Conservation (phyloP, 768 basidiomycete species). For the Chlorophyllum brunneum region DNA sequence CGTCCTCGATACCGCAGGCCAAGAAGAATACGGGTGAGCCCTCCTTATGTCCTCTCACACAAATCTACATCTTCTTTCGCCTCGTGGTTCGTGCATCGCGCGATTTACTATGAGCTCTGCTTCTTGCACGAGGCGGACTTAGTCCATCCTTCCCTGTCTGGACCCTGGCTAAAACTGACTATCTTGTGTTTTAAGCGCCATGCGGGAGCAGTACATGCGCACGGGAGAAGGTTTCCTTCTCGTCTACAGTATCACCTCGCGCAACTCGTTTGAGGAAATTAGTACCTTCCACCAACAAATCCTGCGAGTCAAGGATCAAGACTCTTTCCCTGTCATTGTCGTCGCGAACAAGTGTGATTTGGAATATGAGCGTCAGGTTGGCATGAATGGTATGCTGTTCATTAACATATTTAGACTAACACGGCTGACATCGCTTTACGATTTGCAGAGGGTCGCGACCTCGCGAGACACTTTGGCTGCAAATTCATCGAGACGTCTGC, state of each 20-base stretch:
- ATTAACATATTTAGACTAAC: background rate
- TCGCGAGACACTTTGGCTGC: slow-evolving; percentile 92
- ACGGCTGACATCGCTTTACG: too few species aligned
- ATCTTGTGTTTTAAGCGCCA: slow-evolving; percentile 58
- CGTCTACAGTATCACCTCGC: slow-evolving; percentile 97
- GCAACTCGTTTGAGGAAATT: slow-evolving; percentile 97
- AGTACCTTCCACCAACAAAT: slow-evolving; percentile 96
- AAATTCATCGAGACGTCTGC: slow-evolving; percentile 96
- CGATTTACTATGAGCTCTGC: slow-evolving; percentile 1
- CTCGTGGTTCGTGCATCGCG: slow-evolving; percentile 11
- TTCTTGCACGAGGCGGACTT: slow-evolving; percentile 18
- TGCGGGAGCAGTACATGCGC: slow-evolving; percentile 99
- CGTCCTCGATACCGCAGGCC: slow-evolving; percentile 95
- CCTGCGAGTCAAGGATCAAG: slow-evolving; percentile 93
- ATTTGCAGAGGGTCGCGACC: slow-evolving; percentile 97
- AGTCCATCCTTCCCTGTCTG: background rate
- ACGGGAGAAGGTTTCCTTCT: slow-evolving; percentile 97
- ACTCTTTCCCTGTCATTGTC: slow-evolving; percentile 91
- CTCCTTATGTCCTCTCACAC: slow-evolving; percentile 18
- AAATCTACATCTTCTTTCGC: slow-evolving; percentile 9
- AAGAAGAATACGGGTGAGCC: slow-evolving; percentile 97
- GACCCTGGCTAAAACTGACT: slow-evolving; percentile 6
- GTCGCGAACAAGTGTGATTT: slow-evolving; percentile 98
- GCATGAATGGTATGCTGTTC: slow-evolving; percentile 74
- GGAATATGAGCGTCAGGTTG: slow-evolving; percentile 94